phyloP scores from a whole-genome alignment of 768 basidiomycete species.

The Macrolepiota fuliginosa region DNA sequence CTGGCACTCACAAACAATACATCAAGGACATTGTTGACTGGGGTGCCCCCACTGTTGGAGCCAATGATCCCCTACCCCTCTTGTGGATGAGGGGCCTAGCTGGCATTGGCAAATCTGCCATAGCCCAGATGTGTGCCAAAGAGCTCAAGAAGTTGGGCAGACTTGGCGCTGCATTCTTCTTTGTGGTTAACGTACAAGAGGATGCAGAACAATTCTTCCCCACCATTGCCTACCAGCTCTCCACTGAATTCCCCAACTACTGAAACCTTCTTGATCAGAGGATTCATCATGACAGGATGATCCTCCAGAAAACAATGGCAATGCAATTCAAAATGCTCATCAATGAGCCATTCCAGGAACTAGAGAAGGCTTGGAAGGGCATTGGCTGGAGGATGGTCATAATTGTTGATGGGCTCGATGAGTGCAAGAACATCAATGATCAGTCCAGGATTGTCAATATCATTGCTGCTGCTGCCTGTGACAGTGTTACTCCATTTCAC shows the following conservation, averaged over 20 bases:
- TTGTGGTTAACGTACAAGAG: background rate
- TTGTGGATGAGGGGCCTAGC: background rate
- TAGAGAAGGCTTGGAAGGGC: background rate
- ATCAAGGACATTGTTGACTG: background rate
- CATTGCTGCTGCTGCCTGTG: background rate
- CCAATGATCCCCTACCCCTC: background rate
- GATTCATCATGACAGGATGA: background rate
- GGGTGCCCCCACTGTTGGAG: background rate
- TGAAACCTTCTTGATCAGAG: background rate
- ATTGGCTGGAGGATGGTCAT: background rate
- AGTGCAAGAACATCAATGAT: background rate
- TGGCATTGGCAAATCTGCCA: background rate
- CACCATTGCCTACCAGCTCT: slow-evolving; percentile 9
- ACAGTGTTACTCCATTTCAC: background rate
- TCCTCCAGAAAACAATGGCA: background rate
- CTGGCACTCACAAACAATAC: background rate
- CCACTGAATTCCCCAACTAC: background rate
- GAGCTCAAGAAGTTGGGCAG: background rate
- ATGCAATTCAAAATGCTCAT: background rate
- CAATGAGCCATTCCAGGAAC: background rate
- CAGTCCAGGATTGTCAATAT: slow-evolving; percentile 2
- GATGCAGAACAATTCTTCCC: background rate
- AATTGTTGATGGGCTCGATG: background rate
- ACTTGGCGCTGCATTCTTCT: slow-evolving; percentile 8
- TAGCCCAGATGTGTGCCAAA: slow-evolving; percentile 4